Evolutionary conservation across 2,329 filamentous ascomycete genomes (phyloP).

Genomic region (Diaporthe sp.): DNA sequence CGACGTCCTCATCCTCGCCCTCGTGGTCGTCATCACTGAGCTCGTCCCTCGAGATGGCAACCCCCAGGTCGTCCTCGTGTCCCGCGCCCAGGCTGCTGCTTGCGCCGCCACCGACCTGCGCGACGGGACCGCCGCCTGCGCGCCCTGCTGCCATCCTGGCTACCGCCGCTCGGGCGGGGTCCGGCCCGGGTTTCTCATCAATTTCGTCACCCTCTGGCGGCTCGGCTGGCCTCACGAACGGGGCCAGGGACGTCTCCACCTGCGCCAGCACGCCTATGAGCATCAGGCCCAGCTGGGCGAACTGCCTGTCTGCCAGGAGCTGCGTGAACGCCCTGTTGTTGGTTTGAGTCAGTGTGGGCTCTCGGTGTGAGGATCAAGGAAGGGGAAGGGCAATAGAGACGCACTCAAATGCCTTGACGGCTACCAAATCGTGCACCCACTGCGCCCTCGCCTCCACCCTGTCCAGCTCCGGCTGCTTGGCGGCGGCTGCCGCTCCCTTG

Average conservation of each 20-base stretch:
- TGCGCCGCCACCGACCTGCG: neutral
- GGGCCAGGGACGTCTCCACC: constrained; percentile 61
- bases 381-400: constrained; percentile 43
- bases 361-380: neutral
- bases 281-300: constrained; percentile 78
- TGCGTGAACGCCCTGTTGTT: constrained; percentile 75
- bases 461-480: constrained; percentile 36
- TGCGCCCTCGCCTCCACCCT: constrained; percentile 47
- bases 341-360: neutral
- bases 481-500: neutral
- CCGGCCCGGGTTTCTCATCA: constrained; percentile 42
- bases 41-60: constrained; percentile 46
- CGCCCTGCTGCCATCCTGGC: neutral
- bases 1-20: neutral
- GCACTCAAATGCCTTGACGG: constrained; percentile 61
- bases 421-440: constrained; percentile 58
- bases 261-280: constrained; percentile 76
- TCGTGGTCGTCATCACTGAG: constrained; percentile 36
- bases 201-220: constrained; percentile 42
- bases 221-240: constrained; percentile 48
- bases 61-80: constrained; percentile 43
- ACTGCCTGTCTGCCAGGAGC: constrained; percentile 79
- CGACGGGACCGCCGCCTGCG: neutral
- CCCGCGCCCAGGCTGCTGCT: neutral
- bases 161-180: constrained; percentile 44